Percentiles rank a stretch among this genome's conserved stretches.
Evolutionary conservation across 306 rosid genomes (phyloP).

Genomic region (Geum urbanum): DNA sequence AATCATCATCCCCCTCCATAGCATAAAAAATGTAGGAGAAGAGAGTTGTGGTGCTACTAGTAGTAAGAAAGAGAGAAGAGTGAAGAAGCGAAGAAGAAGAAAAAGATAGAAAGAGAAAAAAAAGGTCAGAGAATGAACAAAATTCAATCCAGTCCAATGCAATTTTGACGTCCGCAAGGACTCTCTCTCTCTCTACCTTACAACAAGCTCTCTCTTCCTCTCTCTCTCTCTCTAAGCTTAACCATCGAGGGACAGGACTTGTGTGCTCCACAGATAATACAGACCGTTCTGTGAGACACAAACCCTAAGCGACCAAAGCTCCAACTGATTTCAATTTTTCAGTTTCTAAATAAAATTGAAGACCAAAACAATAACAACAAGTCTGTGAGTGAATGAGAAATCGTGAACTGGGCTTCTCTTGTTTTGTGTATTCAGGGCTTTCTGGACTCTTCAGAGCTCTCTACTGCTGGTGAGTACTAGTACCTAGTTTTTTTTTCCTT

Average conservation of each 20-base stretch:
- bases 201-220: slow-evolving; percentile 32
- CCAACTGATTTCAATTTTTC: background rate
- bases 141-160: slow-evolving; percentile 87
- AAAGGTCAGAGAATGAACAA: slow-evolving; percentile 44
- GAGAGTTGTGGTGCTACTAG: too few relatives aligned
- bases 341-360: slow-evolving; percentile 7
- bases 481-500: slow-evolving; percentile 11
- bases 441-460: slow-evolving; percentile 10
- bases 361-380: background rate
- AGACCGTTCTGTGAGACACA: slow-evolving; percentile 36
- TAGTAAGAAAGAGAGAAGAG: slow-evolving; percentile 20
- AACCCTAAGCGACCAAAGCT: slow-evolving; percentile 45
- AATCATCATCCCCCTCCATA: background rate
- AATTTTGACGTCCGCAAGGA: slow-evolving; percentile 93
- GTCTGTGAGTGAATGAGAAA: background rate
- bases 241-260: slow-evolving; percentile 39
- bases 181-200: slow-evolving; percentile 2
- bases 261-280: slow-evolving; percentile 26
- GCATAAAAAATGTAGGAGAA: background rate
- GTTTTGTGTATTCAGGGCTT: background rate
- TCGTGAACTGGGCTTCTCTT: slow-evolving; percentile 17
- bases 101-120: slow-evolving; percentile 25
- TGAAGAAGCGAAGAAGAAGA: slow-evolving; percentile 28
- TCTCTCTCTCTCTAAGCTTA: slow-evolving; percentile 35
- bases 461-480: slow-evolving; percentile 32